Evolutionary conservation across 2,329 filamentous ascomycete genomes (phyloP), one percentile per base, ranked within the genome.

Genomic region (Penicillium hesseltinei): DNA sequence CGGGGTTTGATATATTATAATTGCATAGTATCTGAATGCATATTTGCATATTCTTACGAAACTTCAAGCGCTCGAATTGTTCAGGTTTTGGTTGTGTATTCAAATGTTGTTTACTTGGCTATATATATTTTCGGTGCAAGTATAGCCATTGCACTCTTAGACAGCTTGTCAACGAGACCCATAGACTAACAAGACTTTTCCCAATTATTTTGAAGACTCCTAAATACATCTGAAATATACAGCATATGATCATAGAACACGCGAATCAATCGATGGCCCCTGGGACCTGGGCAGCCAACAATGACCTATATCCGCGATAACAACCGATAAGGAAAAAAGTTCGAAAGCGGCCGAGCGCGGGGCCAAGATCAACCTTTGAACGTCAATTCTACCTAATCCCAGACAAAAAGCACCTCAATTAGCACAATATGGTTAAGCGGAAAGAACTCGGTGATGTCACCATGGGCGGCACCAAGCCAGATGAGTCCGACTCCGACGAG

Each of bases 341-440:
- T 66, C 62, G 59, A 60, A 66, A 57, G 54, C 56, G 59, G 62
- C 58, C 53, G 56, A 56, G 58, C 48, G 54, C 21, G 54, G 63
- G 62, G 61, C 59, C 51, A 27, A 45, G 53, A 57, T 55, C 57
- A 55, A 45, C 57, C 29, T 56, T 40, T 36, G 50, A 52, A 54
- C 53, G 54, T 38, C 54, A 40, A 23, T 49, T 54, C 38, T 40
- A 48, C 17, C 43, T 42, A 55, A 36, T 40, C n/a, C 3, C 47
- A 47, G 29, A 48, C 48, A 50, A 31, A 44, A 38, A 29, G 51
- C 7, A 52, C 19, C 27, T 31, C 53, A 56, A 56, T 35, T 31
- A 56, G 5, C 47, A 60, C 62, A 77, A 58, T 57, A 82, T 82
- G 81, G 77, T 72, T 21, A 83, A 83, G 66, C 75, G 80, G 67